Evolutionary conservation across 352 stramenopile species (phyloP), one percentile per base, ranked within the genome.

Genomic region (Saprolegnia parasitica): DNA sequence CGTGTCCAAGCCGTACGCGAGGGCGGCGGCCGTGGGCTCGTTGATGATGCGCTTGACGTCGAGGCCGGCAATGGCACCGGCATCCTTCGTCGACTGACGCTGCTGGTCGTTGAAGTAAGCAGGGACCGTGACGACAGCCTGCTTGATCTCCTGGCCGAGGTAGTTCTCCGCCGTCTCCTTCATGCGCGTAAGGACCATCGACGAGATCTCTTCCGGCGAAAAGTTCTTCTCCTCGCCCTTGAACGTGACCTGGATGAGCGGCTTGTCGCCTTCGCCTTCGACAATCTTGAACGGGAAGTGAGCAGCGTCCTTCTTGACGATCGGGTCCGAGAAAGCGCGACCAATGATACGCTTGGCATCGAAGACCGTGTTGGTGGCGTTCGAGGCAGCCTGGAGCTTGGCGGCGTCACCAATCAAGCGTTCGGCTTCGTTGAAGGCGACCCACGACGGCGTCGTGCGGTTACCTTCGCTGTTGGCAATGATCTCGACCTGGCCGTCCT

Each of bases 321-420:
- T 89, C 1, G 75, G 46, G 79, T 99, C 96, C 20, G 73, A 80
- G 77, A 89, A 98, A 71, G 98, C 96, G 65, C 94, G 82, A 39
- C 96, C 96, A 75, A 99, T 99, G 1, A 99, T 76, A 45, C 95
- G 87, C 78, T 99, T 98, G 18, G 96, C 93, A 78, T 98, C 95
- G 78, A 98, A 99, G 37, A 99, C 81, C 9, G 96, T 99, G 72
- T 98, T 97, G 40, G 82, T 79, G 3, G 95, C 89, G 77, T 98
- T 97, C 10, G 88, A 89, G 73, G 96, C 84, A 16, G 87, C 89
- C 72, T 96, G 95, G 84, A 91, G 68, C 71, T 70, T 73, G n/a
- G 90, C 90, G 4, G 89, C 80, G 72, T 97, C 90, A 29, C 93
- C 93, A 42, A 98, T 83, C n/a, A 98, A 72, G 26, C 89, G 79